Base-by-base conservation (phyloP, 352 stramenopile genomes). In the Pythium rishiriense region DNA sequence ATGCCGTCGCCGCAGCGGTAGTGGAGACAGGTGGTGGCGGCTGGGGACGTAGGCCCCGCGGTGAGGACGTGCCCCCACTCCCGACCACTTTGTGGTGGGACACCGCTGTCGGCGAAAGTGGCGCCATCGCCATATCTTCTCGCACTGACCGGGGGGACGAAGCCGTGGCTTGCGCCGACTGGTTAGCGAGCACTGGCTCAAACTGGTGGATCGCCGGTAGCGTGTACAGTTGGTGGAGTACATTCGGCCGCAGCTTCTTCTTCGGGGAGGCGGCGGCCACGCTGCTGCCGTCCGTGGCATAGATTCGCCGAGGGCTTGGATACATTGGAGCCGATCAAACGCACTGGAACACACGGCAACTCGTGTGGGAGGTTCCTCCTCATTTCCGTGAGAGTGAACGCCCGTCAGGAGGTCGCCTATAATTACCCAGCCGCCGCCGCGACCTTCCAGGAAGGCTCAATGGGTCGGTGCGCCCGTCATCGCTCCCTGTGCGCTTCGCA, bases 191-290 rank as follows among this genome's bases (percentile, higher is more conserved):
- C 49, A 93, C 79, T 1, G 85, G 78, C 56, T 87, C 76, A 39
- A 88, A 90, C 55, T 86, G 76, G 31, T 89, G 74, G 48, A 92
- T 73, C 60, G 73, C 72, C 2, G 83, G 79, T 49, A 92, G 62
- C 29, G 77, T 63, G 37, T 90, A 85, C 9, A 76, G 66, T 39
- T 85, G 74, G 8, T 68, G 75, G 10, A 67, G 62, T 14, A 68
- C 66, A 29, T 68, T 73, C 51, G 78, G 59, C 5, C 68, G 70
- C 21, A 61, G 29, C 55, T 81, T 85, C 46, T 79, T 77, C 58
- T 70, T 78, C 12, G 69, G 77, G n/a, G 77, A 80, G 19, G 59
- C 39, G 6, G 63, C 9, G 14, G 70, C 41, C 19, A 66, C 57
- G 22, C 9, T 64, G 57, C 31, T 59, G 49, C 58, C 48, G 3